Percentiles rank a stretch among this genome's conserved stretches.
phyloP scores from a whole-genome alignment of 495 filamentous ascomycete species.

The Aspergillus coremiiformis region DNA sequence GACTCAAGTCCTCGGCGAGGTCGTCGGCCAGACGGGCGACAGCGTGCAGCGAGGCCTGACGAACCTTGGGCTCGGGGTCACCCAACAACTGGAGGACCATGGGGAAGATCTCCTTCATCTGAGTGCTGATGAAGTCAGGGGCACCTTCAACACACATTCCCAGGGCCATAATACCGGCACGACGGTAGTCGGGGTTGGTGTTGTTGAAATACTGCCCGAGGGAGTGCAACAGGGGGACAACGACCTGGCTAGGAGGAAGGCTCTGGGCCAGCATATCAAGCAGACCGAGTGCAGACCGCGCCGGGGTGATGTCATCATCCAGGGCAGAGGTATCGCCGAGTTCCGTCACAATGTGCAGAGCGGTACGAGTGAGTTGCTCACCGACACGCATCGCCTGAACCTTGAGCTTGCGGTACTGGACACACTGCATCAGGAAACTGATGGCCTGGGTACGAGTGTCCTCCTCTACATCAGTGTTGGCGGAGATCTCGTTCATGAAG shows the following conservation, averaged over 20 bases:
- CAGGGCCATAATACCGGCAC: constrained; percentile 84
- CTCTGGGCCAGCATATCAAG: constrained; percentile 82
- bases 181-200: constrained; percentile 65
- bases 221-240: constrained; percentile 81
- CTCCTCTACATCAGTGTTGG: constrained; percentile 65
- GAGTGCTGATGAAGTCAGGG: constrained; percentile 89
- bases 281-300: constrained; percentile 75
- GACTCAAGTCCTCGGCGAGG: constrained; percentile 76
- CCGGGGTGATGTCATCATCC: constrained; percentile 87
- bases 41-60: constrained; percentile 76
- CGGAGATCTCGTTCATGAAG: constrained; percentile 87
- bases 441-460: constrained; percentile 85
- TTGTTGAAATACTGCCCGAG: constrained; percentile 73
- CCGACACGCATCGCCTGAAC: constrained; percentile 80
- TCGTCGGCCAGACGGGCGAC: constrained; percentile 89
- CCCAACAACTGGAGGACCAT: constrained; percentile 76
- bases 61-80: constrained; percentile 72
- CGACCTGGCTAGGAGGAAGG: constrained; percentile 87
- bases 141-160: constrained; percentile 95
- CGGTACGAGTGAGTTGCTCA: constrained; percentile 76
- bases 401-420: constrained; percentile 90
- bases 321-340: constrained; percentile 60
- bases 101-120: constrained; percentile 79
- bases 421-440: constrained; percentile 85
- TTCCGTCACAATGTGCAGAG: constrained; percentile 81